Evolutionary conservation across 331 rosid genomes (phyloP), one percentile per base, ranked within the genome.

Genomic region (Saraca asoca): DNA sequence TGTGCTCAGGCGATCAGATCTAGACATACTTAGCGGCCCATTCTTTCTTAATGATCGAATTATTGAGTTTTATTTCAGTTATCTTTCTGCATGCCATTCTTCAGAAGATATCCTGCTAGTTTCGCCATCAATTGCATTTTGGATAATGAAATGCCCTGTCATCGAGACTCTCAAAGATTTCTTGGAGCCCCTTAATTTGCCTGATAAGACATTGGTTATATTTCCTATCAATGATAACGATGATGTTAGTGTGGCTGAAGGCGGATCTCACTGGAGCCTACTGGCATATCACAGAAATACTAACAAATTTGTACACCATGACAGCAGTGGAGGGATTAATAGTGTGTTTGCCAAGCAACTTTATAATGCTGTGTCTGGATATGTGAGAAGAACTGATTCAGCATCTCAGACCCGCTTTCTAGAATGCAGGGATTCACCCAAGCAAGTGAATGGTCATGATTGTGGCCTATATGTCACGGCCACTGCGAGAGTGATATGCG

Each of bases 241-340:
- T 0, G 95, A 94, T 7, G 85, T 93, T 71, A 53, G 67, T 35
- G 19, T 8, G 41, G 87, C 92, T 4, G 98, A 83, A 78, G 97
- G 96, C 33, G 98, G 98, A 38, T 79, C 79, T 31, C 98, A 93
- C 65, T 93, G 98, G 98, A 93, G 96, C 82, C 71, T 93, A 62
- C 87, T 90, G 43, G 97, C 80, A 51, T 93, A 77, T 60, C 81
- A 85, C 74, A 85, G 94, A 58, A 63, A 68, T 0, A 62, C 75
- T 5, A 90, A 86, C 61, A 17, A 73, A 29, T 93, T 85, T 71
- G 83, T 84, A 58, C 97, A 93, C 75, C 96, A 87, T 52, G 98
- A 93, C 62, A 90, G 95, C 75, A 55, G 42, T 60, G 6, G 58
- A 42, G 79, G 78, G 72, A 58, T 78, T 52, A 94, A 86, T 31